These are phyloP conservation scores for Aphanoascus verrucosus DNA, from an alignment of 2,329 filamentous ascomycete genomes.

Conservation along the genomic window DNA sequence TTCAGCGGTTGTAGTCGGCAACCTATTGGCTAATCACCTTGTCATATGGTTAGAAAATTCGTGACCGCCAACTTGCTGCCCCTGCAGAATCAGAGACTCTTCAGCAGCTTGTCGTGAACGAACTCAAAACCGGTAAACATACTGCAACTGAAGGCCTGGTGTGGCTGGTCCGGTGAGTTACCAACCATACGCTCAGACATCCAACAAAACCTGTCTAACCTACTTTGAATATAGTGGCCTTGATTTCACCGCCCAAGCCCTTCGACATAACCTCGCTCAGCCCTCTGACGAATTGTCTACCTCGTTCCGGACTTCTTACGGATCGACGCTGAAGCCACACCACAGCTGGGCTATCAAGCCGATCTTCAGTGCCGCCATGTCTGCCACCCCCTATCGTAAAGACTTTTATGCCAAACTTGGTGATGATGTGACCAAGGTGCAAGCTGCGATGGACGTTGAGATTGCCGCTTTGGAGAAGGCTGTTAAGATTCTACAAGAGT, in stretches of 20 bases:
- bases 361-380: constrained; percentile 87
- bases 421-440: constrained; percentile 43
- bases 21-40: not conserved
- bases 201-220: not conserved
- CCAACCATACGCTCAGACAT: not conserved
- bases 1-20: not conserved
- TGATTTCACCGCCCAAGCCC: constrained; percentile 81
- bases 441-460: constrained; percentile 57
- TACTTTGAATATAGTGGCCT: constrained; percentile 53
- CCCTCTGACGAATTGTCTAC: constrained; percentile 62
- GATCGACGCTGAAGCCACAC: constrained; percentile 76
- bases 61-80: constrained; percentile 66
- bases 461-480: constrained; percentile 66
- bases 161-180: constrained; percentile 71
- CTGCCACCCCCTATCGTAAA: constrained; percentile 80
- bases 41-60: constrained; percentile 62
- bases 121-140: constrained; percentile 84
- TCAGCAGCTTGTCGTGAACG: constrained; percentile 74
- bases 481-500: constrained; percentile 62
- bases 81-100: constrained; percentile 71
- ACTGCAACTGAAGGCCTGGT: constrained; percentile 77
- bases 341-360: constrained; percentile 85
- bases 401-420: constrained; percentile 85
- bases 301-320: constrained; percentile 82
- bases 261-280: constrained; percentile 64